phyloP scores from a whole-genome alignment of 2,329 filamentous ascomycete genomes.

The Domatiomyces catenatus region DNA sequence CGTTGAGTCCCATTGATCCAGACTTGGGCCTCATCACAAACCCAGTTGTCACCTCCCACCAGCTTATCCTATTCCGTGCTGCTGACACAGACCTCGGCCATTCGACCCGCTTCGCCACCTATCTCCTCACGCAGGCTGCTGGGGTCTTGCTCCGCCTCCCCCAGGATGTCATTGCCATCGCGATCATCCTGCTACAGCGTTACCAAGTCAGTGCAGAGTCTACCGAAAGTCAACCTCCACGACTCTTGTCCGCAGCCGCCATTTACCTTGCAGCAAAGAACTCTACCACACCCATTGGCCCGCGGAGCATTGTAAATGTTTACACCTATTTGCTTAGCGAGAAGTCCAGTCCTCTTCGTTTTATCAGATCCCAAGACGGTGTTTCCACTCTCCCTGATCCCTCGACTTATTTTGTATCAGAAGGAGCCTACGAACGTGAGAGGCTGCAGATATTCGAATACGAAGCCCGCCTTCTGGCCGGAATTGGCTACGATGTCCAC shows the following conservation, averaged over 20 bases:
- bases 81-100: slow-evolving; percentile 24
- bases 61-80: slow-evolving; percentile 23
- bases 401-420: slow-evolving; percentile 52
- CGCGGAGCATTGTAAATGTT: slow-evolving; percentile 68
- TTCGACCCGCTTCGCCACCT: slow-evolving; percentile 31
- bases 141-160: slow-evolving; percentile 63
- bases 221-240: not conserved
- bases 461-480: slow-evolving; percentile 62
- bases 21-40: slow-evolving; percentile 22
- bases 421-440: slow-evolving; percentile 53
- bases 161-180: slow-evolving; percentile 72
- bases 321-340: slow-evolving; percentile 64
- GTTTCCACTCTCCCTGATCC: slow-evolving; percentile 27
- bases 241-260: slow-evolving; percentile 49
- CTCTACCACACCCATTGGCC: slow-evolving; percentile 57
- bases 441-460: slow-evolving; percentile 52
- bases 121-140: slow-evolving; percentile 32
- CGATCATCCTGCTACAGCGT: slow-evolving; percentile 65
- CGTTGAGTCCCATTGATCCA: not conserved
- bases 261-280: slow-evolving; percentile 74
- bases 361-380: slow-evolving; percentile 17
- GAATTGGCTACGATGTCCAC: slow-evolving; percentile 67
- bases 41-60: slow-evolving; percentile 29
- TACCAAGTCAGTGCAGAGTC: slow-evolving; percentile 22
- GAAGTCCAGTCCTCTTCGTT: slow-evolving; percentile 38